A percentile compares a stretch with the other conserved stretches of the same genome.
phyloP scores from a whole-genome alignment of 306 rosid genomes.

The Prunus mume region DNA sequence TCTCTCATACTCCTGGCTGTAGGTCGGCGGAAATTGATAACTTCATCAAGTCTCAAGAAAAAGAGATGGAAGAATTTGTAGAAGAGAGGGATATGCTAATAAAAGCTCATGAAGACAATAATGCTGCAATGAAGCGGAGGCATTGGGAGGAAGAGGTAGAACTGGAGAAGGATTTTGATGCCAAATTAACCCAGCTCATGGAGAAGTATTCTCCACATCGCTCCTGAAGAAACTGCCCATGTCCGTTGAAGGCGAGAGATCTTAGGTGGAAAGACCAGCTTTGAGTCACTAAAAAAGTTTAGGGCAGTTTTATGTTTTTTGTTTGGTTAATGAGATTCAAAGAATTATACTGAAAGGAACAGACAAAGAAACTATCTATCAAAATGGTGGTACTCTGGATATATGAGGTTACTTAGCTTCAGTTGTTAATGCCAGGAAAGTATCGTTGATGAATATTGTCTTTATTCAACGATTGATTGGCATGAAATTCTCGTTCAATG shows the following conservation, averaged over 20 bases:
- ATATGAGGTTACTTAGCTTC: too few species aligned
- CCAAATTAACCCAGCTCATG: constrained; percentile 50
- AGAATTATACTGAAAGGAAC: too few species aligned
- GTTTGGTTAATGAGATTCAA: too few species aligned
- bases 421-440: too few species aligned
- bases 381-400: too few species aligned
- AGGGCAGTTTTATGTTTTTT: too few species aligned
- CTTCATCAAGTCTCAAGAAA: constrained; percentile 58
- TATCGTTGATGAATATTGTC: too few species aligned
- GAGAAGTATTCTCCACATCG: constrained; percentile 47
- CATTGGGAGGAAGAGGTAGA: constrained; percentile 64
- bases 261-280: background rate
- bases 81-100: constrained; percentile 45
- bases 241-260: background rate
- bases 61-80: constrained; percentile 59
- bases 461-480: too few species aligned
- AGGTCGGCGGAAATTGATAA: constrained; percentile 48
- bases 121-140: constrained; percentile 43
- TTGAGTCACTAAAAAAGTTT: too few species aligned
- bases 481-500: too few species aligned
- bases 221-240: background rate
- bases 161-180: constrained; percentile 51
- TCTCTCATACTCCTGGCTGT: background rate
- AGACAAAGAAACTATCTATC: too few species aligned
- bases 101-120: constrained; percentile 41